Percentiles rank a stretch among this genome's conserved stretches.
These are phyloP conservation scores for Crepidotus variabilis DNA, from an alignment of 768 basidiomycete species.

Conservation along the genomic window DNA sequence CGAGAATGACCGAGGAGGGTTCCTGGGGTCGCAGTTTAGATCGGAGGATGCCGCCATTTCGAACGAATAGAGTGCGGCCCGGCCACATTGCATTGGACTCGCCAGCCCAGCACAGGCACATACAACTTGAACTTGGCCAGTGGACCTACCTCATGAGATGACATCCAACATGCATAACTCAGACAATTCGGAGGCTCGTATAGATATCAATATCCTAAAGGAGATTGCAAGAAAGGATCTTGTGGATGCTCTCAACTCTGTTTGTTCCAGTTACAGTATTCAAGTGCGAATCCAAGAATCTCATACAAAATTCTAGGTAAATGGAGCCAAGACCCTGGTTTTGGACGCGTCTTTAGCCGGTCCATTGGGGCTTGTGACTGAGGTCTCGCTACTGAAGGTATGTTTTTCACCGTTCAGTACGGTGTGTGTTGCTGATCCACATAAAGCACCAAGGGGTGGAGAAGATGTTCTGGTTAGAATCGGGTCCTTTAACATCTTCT, in stretches of 20 bases:
- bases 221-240: conserved; percentile 80
- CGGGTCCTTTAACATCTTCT: conserved; percentile 75
- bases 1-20: background rate
- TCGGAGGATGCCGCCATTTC: background rate
- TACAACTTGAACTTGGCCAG: background rate
- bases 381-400: conserved; percentile 91
- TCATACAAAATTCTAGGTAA: conserved; percentile 49
- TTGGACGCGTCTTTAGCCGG: conserved; percentile 85
- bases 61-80: background rate
- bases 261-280: conserved; percentile 25
- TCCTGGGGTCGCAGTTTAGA: background rate
- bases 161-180: background rate
- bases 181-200: conserved; percentile 1
- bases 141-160: background rate
- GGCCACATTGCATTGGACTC: background rate
- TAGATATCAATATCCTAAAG: conserved; percentile 66
- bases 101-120: background rate
- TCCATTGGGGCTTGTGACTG: conserved; percentile 91
- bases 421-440: background rate
- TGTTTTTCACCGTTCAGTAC: background rate
- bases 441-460: conserved; percentile 94
- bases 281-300: conserved; percentile 2
- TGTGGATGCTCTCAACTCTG: conserved; percentile 83
- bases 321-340: conserved; percentile 95
- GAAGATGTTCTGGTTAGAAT: conserved; percentile 99